Evolutionary conservation across 768 basidiomycete genomes (phyloP), one percentile per base, ranked within the genome.

Genomic region (Stropharia rugosoannulata): DNA sequence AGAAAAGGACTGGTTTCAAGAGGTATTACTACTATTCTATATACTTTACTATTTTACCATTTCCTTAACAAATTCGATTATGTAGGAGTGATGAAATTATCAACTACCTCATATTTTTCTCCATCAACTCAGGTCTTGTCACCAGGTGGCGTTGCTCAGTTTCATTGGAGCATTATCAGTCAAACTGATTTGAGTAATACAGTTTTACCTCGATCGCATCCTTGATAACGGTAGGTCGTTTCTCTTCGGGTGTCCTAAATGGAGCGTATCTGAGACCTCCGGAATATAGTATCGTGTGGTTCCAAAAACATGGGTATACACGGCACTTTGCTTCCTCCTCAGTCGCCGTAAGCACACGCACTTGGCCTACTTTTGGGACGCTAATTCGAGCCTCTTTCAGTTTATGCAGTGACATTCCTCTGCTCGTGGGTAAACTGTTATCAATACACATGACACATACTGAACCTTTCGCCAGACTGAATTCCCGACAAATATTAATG

Each of bases 331-430:
- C 57, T 71, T 73, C 56, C 38, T 69, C 37, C 66, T 71, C 35
- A 71, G 67, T 54, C 66, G 68, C 22, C 61, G 70, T 71, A 53
- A 53, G 69, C 63, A 18, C 15, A 22, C 38, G 40, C 16, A 12
- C 22, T 18, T 15, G 18, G 16, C 42, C 32, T 10, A 13, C 13
- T 11, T 25, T 12, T 22, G 36, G 4, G 11, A 37, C 19, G 42
- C 37, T 8, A 25, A 36, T 18, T 13, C 37, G n/a, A 11, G 6
- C 22, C 25, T 39, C 19, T 22, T 9, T 8, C 36, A 71, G 70
- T 71, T 29, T 71, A 73, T 55, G 66, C 70, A 43, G 70, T 68
- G 45, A 71, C 70, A 10, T 70, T 71, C 62, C 65, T 71, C 61
- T 69, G 62, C 54, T 65, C 68, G 71, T 73, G 53, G 42, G 69